Percentiles rank a stretch among this genome's conserved stretches.
Evolutionary conservation across 768 basidiomycete species (phyloP).

Genomic region (Suillus weaverae): DNA sequence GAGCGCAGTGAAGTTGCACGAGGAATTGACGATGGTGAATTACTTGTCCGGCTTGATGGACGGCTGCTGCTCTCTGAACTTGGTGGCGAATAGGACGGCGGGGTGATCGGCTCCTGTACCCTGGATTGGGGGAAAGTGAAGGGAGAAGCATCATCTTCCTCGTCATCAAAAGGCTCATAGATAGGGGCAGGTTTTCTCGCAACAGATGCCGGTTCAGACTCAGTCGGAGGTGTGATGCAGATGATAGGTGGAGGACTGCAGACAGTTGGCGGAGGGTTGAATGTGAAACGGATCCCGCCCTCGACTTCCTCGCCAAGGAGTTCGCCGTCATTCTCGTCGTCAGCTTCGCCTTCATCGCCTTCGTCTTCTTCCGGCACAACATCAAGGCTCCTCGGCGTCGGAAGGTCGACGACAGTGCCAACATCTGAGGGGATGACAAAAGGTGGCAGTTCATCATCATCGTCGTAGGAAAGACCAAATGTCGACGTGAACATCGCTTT

Average conservation of each 20-base stretch:
- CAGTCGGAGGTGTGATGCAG: conserved; percentile 16
- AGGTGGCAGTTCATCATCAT: conserved; percentile 47
- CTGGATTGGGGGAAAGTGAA: conserved; percentile 27
- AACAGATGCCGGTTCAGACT: conserved; percentile 14
- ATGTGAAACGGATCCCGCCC: conserved; percentile 73
- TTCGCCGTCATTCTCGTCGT: conserved; percentile 45
- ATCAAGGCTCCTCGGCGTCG: conserved; percentile 32
- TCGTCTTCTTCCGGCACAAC: conserved; percentile 45
- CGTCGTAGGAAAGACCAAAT: conserved; percentile 44
- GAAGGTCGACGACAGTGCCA: conserved; percentile 40
- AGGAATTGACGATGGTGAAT: conserved; percentile 54
- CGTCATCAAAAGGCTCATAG: conserved; percentile 19
- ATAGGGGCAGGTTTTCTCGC: conserved; percentile 9
- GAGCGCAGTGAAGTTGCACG: conserved; percentile 40
- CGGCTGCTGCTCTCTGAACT: conserved; percentile 9
- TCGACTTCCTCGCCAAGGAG: conserved; percentile 59
- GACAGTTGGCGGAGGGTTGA: conserved; percentile 54
- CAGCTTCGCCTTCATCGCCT: conserved; percentile 23
- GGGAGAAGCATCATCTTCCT: conserved; percentile 21
- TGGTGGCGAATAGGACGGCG: conserved; percentile 12
- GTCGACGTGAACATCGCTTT: conserved; percentile 59
- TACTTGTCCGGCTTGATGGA: conserved; percentile 16
- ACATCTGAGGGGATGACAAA: conserved; percentile 50
- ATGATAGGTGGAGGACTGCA: conserved; percentile 31
- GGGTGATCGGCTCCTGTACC: conserved; percentile 11